Percentiles rank a stretch among this genome's conserved stretches.
Evolutionary conservation across 2,329 filamentous ascomycete genomes (phyloP).

Genomic region (Cordyceps fumosorosea): DNA sequence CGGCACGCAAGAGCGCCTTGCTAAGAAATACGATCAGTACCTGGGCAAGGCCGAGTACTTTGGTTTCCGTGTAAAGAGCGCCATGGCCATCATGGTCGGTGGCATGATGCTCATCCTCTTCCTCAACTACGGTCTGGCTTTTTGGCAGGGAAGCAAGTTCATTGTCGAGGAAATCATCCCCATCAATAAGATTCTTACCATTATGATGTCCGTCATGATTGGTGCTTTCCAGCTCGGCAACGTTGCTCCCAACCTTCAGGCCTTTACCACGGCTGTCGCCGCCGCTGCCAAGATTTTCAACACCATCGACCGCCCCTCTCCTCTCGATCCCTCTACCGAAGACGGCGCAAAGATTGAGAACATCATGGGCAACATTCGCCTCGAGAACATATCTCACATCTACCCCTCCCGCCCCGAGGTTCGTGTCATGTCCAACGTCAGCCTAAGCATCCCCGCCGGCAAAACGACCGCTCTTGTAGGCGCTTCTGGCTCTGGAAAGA

Average conservation of each 20-base stretch:
- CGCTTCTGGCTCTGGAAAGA: conserved; percentile 90
- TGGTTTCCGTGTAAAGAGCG: conserved; percentile 68
- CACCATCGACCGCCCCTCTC: conserved; percentile 84
- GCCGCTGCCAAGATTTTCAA: conserved; percentile 88
- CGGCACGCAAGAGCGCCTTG: conserved; percentile 87
- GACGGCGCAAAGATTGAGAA: conserved; percentile 66
- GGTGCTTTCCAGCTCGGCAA: conserved; percentile 89
- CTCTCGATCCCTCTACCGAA: conserved; percentile 67
- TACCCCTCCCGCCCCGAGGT: conserved; percentile 92
- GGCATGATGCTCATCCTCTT: conserved; percentile 79
- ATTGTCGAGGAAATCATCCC: conserved; percentile 58
- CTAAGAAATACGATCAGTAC: conserved; percentile 74
- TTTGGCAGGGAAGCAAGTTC: conserved; percentile 80
- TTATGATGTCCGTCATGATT: conserved; percentile 86
- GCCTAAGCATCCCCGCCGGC: conserved; percentile 72
- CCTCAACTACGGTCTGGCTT: conserved; percentile 78
- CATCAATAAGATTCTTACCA: conserved; percentile 70
- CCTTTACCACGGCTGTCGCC: conserved; percentile 75
- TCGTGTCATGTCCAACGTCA: conserved; percentile 78
- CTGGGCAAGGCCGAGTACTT: conserved; percentile 65
- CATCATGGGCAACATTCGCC: conserved; percentile 70
- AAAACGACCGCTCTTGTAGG: conserved; percentile 92
- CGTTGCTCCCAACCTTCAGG: conserved; percentile 76
- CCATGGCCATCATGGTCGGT: conserved; percentile 72
- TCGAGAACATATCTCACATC: conserved; percentile 81